phyloP scores from a whole-genome alignment of 345 rosid genomes.

The Mallotus nudiflorus region DNA sequence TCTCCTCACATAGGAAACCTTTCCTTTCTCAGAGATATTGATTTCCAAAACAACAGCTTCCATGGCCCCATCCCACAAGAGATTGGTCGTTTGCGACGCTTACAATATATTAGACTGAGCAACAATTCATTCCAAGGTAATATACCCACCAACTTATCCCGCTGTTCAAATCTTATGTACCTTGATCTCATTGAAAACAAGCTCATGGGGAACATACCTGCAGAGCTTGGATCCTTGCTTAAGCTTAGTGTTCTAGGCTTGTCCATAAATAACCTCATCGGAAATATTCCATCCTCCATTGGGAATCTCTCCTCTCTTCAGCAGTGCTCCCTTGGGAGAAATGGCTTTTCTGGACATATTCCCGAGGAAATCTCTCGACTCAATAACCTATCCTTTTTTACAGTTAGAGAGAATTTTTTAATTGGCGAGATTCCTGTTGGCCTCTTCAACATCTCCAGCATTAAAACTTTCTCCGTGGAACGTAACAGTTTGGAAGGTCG shows the following conservation, averaged over 20 bases:
- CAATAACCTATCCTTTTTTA: not conserved
- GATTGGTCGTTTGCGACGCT: not conserved
- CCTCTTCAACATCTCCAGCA: slow-evolving; percentile 22
- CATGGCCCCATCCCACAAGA: not conserved
- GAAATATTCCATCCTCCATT: slow-evolving; percentile 9
- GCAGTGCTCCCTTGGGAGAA: not conserved
- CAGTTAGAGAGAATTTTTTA: slow-evolving; percentile 14
- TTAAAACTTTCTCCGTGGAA: not conserved
- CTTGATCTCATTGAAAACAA: not conserved
- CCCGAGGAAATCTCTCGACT: slow-evolving; percentile 22
- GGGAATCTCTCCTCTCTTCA: not conserved
- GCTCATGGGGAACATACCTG: slow-evolving; percentile 7
- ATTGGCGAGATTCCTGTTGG: slow-evolving; percentile 4
- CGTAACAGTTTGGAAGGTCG: slow-evolving; percentile 23
- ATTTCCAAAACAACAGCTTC: slow-evolving; percentile 4
- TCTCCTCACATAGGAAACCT: slow-evolving; percentile 14
- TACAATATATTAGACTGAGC: not conserved
- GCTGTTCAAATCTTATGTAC: too few species aligned
- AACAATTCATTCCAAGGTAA: slow-evolving; percentile 13
- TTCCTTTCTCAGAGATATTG: not conserved
- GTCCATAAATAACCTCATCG: not conserved
- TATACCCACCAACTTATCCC: slow-evolving; percentile 6
- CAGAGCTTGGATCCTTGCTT: slow-evolving; percentile 1
- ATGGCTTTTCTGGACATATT: slow-evolving; percentile 8
- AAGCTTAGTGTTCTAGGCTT: slow-evolving; percentile 1